Percentiles rank a stretch among this genome's conserved stretches.
phyloP scores from a whole-genome alignment of 345 rosid species.

The Durio zibethinus region DNA sequence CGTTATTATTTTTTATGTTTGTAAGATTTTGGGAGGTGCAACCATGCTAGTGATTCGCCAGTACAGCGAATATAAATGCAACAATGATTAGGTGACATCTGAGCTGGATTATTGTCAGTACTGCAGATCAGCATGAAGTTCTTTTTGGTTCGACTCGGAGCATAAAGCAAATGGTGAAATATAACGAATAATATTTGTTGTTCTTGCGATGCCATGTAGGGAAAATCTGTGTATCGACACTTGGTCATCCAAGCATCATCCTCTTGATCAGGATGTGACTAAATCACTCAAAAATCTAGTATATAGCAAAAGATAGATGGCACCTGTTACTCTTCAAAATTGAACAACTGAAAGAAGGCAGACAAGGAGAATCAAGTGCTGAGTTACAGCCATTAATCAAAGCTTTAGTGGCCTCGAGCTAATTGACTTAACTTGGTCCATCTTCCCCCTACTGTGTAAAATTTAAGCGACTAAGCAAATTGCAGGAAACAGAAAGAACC shows the following conservation, averaged over 20 bases:
- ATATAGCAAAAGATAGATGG: neutral
- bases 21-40: neutral
- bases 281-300: neutral
- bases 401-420: slow-evolving; percentile 10
- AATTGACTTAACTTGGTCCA: too few relatives aligned
- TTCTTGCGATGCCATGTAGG: neutral
- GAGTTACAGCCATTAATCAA: slow-evolving; percentile 2
- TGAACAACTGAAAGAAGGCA: neutral
- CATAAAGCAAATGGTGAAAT: neutral
- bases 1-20: too few relatives aligned
- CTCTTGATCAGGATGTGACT: neutral
- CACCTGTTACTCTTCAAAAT: neutral
- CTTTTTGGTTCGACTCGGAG: neutral
- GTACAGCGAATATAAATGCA: neutral
- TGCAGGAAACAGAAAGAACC: neutral
- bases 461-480: neutral
- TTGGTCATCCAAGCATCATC: neutral
- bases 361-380: slow-evolving; percentile 11
- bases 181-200: neutral
- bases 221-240: neutral
- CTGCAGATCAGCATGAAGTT: neutral
- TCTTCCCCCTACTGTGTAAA: neutral
- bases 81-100: neutral
- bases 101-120: neutral
- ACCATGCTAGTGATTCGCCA: neutral